Percentiles rank a stretch among this genome's conserved stretches.
phyloP scores from a whole-genome alignment of 106 monocot genomes.

The Dendrobium huoshanense region DNA sequence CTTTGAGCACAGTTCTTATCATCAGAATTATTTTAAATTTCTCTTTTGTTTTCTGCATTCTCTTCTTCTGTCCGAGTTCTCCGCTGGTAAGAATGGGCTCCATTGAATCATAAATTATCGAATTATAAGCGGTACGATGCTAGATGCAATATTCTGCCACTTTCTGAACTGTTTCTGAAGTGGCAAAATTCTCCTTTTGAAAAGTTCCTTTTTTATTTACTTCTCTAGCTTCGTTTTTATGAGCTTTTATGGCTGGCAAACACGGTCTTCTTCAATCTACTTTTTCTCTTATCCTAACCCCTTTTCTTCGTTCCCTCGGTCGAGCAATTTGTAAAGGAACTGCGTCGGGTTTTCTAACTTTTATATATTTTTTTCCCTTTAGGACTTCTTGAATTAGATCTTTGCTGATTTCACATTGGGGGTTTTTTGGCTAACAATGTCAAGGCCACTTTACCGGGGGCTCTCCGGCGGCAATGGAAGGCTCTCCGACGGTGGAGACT shows the following conservation, averaged over 20 bases:
- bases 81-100: conserved; percentile 7
- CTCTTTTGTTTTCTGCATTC: not conserved
- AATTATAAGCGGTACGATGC: not conserved
- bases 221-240: conserved; percentile 9
- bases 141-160: conserved; percentile 4
- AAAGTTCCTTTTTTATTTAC: not conserved
- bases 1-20: not conserved
- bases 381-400: conserved; percentile 1
- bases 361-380: not conserved
- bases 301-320: not conserved
- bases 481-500: conserved; percentile 12
- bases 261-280: not conserved
- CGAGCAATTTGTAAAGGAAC: not conserved
- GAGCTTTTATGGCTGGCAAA: not conserved
- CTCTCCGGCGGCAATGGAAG: conserved; percentile 31
- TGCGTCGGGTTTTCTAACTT: not conserved
- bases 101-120: not conserved
- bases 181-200: not conserved
- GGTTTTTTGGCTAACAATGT: conserved; percentile 34
- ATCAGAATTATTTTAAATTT: not conserved
- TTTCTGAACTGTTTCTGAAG: not conserved
- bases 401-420: conserved; percentile 13
- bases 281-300: not conserved
- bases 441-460: conserved; percentile 66
- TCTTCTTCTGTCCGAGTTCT: not conserved